These are phyloP conservation scores for Lepiota venenata DNA, from an alignment of 768 basidiomycete genomes.

Conservation along the genomic window DNA sequence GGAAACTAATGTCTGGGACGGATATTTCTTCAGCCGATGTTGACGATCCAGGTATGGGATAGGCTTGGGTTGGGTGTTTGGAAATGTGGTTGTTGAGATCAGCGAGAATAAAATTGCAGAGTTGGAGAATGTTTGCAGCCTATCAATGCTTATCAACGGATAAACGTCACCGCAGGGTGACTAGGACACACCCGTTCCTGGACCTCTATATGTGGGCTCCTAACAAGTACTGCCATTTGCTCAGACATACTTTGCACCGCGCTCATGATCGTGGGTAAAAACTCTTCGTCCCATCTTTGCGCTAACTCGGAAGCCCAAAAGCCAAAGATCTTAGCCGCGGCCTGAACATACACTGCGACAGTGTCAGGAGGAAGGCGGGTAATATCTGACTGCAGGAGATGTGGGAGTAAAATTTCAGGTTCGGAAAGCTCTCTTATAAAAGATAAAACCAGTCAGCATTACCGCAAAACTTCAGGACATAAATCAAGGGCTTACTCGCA, in stretches of 20 bases:
- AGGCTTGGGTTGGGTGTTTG: conserved; percentile 24
- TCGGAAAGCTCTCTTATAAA: conserved; percentile 67
- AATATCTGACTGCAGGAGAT: conserved; percentile 61
- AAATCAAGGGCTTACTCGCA: conserved; percentile 59
- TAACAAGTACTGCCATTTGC: conserved; percentile 56
- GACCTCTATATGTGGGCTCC: conserved; percentile 76
- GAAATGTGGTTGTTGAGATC: conserved; percentile 62
- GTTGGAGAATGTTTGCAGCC: conserved; percentile 79
- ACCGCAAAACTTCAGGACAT: background rate
- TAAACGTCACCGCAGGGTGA: background rate
- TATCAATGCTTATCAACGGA: conserved; percentile 24
- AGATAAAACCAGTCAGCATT: conserved; percentile 1
- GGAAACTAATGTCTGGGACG: conserved; percentile 55
- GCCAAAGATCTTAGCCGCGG: conserved; percentile 84
- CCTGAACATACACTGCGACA: conserved; percentile 78
- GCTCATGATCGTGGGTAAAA: conserved; percentile 58
- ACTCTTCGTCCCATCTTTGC: conserved; percentile 71
- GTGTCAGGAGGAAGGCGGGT: conserved; percentile 59
- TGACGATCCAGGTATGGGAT: conserved; percentile 34
- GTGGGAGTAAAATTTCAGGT: conserved; percentile 68
- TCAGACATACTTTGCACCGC: conserved; percentile 60
- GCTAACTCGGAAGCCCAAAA: conserved; percentile 78
- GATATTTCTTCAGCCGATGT: conserved; percentile 35
- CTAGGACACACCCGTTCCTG: conserved; percentile 78
- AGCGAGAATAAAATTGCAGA: conserved; percentile 73